Evolutionary conservation across 1,284 basidiomycete genomes (phyloP).

Genomic region (Marasmius tenuissimus): DNA sequence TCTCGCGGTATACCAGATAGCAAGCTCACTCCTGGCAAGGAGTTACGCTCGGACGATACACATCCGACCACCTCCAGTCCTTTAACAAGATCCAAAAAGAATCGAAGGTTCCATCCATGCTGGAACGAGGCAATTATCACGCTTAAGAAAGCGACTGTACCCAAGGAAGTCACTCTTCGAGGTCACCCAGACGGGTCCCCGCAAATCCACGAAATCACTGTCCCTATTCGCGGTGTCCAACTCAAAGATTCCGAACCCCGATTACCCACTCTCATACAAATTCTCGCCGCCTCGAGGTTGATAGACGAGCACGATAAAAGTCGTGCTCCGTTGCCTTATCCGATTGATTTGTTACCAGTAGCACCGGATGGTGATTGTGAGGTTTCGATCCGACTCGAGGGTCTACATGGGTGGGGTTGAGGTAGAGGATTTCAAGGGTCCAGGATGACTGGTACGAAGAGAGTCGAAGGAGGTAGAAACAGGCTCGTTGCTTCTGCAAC

Average conservation of each 20-base stretch:
- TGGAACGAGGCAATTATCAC: conserved; percentile 42
- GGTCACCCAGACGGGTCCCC: conserved; percentile 35
- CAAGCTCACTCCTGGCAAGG: too few relatives aligned
- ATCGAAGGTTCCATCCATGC: conserved; percentile 41
- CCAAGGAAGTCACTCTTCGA: conserved; percentile 36
- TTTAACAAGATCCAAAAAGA: conserved; percentile 44
- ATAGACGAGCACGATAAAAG: conserved; percentile 44
- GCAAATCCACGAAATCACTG: conserved; percentile 29
- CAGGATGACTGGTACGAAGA: too few relatives aligned
- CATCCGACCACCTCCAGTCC: conserved; percentile 28
- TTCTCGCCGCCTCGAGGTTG: conserved; percentile 51
- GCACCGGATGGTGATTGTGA: conserved; percentile 35
- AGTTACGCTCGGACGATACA: conserved; percentile 13
- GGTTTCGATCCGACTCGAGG: too few relatives aligned
- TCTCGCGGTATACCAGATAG: too few relatives aligned
- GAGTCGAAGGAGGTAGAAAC: too few relatives aligned
- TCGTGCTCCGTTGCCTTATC: conserved; percentile 29
- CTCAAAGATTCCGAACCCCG: conserved; percentile 28
- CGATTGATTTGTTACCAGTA: conserved; percentile 18
- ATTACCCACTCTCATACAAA: conserved; percentile 44
- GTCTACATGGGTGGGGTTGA: too few relatives aligned
- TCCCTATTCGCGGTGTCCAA: conserved; percentile 39
- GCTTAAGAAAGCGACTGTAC: conserved; percentile 29
- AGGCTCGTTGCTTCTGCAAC: too few relatives aligned
- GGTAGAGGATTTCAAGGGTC: too few relatives aligned